phyloP scores from a whole-genome alignment of 176 grass and related monocot genomes.

The Juncus effusus region DNA sequence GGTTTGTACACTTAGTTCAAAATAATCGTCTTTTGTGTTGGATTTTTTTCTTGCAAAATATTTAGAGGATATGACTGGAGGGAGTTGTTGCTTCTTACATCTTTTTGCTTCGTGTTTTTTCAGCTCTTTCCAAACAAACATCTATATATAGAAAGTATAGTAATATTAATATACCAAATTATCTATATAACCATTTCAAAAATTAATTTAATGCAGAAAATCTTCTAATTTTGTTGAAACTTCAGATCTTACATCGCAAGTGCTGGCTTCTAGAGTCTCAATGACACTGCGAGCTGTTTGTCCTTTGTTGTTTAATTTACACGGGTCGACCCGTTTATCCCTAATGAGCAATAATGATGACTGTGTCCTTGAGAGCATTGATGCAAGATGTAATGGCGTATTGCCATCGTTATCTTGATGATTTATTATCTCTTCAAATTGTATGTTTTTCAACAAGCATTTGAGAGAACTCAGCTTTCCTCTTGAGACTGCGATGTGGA shows the following conservation, averaged over 20 bases:
- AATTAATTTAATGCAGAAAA: background rate
- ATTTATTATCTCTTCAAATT: constrained; percentile 31
- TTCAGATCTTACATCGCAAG: constrained; percentile 20
- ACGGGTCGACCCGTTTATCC: constrained; percentile 25
- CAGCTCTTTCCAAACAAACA: constrained; percentile 32
- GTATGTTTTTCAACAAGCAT: constrained; percentile 26
- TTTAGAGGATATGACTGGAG: background rate
- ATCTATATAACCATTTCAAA: background rate
- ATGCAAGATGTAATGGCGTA: constrained; percentile 49
- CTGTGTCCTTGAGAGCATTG: constrained; percentile 24
- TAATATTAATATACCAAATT: no score
- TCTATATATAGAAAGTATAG: background rate
- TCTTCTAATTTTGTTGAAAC: no score
- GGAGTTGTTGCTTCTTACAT: constrained; percentile 31
- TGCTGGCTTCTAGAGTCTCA: constrained; percentile 18
- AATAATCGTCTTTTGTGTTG: background rate
- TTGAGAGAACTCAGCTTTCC: constrained; percentile 19
- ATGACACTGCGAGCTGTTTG: constrained; percentile 28
- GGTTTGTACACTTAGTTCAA: constrained; percentile 25
- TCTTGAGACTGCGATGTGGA: constrained; percentile 31
- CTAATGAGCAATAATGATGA: constrained; percentile 24
- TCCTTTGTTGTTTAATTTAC: constrained; percentile 29
- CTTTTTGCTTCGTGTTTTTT: constrained; percentile 31
- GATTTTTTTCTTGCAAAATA: constrained; percentile 6
- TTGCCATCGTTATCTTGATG: constrained; percentile 39